These are phyloP conservation scores for Aspergillus nomiae DNA, from an alignment of 2,329 filamentous ascomycete genomes.

Conservation along the genomic window DNA sequence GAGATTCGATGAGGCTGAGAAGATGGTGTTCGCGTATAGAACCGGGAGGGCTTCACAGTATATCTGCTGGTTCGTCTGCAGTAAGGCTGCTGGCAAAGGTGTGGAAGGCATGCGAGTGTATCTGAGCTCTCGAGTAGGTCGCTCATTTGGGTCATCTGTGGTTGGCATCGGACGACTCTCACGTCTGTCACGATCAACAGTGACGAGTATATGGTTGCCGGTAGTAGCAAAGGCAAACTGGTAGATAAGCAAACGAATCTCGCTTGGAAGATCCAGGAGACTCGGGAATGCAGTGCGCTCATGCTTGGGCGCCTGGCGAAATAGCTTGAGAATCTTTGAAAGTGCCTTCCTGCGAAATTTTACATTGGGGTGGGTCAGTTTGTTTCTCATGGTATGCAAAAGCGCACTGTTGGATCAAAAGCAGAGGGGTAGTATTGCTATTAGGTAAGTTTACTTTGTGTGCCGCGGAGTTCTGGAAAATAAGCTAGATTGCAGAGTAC, in stretches of 20 bases:
- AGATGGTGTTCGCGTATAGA: neutral
- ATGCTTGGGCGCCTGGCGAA: neutral
- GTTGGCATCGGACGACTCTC: neutral
- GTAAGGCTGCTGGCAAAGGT: neutral
- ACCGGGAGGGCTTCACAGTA: conserved; percentile 11
- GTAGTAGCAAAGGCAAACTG: conserved; percentile 3
- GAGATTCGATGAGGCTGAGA: neutral
- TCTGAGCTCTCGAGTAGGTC: neutral
- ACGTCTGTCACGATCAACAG: neutral
- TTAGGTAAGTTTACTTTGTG: neutral
- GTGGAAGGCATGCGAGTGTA: conserved; percentile 4
- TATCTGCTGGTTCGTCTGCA: conserved; percentile 8
- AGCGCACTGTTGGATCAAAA: neutral
- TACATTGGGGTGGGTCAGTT: neutral
- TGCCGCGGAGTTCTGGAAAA: neutral
- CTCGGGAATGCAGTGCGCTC: neutral
- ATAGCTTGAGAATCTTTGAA: neutral
- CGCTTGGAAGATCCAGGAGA: conserved; percentile 2
- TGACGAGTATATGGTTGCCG: conserved; percentile 1
- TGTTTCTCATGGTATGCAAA: neutral
- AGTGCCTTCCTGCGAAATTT: neutral
- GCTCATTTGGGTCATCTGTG: neutral
- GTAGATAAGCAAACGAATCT: conserved; percentile 12
- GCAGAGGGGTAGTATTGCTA: neutral
- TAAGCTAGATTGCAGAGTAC: neutral